Evolutionary conservation across 176 grass and related monocot species (phyloP).

Genomic region (maize (Zea mays)): DNA sequence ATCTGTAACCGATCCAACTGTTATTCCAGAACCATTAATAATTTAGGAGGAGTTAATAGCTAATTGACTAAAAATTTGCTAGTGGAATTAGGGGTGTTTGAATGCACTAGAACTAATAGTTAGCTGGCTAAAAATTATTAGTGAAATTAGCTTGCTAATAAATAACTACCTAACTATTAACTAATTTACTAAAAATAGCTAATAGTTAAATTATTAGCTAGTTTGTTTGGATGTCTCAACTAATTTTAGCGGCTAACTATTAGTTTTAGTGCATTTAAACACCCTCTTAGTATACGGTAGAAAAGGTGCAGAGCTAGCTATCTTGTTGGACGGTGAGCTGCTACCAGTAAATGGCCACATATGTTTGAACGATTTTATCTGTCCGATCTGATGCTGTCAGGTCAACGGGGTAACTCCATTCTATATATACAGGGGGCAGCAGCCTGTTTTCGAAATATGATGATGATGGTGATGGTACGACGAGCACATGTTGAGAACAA

Average conservation of each 20-base stretch:
- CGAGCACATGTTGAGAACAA: not conserved
- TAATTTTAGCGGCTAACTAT: no score
- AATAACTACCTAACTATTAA: no score
- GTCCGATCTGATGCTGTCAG: not conserved
- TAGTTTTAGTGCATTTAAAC: no score
- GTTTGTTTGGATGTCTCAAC: no score
- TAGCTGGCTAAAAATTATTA: no score
- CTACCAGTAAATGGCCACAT: not conserved
- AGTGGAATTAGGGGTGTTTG: no score
- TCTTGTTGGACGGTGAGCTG: not conserved
- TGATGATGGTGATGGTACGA: not conserved
- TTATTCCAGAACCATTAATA: not conserved
- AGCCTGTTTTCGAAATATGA: not conserved
- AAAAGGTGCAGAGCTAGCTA: not conserved
- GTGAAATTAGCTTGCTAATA: no score
- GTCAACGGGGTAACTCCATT: slow-evolving; percentile 23
- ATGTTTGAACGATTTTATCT: not conserved
- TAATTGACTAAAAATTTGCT: no score
- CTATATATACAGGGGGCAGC: not conserved
- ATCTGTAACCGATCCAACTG: not conserved
- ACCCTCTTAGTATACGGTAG: not conserved
- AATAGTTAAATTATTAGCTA: no score
- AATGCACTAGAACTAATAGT: no score
- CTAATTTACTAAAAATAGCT: no score
- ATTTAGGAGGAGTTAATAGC: no score